Base-by-base conservation (phyloP, 805 yeast genomes). In the Kluyveromyces dobzhanskii region DNA sequence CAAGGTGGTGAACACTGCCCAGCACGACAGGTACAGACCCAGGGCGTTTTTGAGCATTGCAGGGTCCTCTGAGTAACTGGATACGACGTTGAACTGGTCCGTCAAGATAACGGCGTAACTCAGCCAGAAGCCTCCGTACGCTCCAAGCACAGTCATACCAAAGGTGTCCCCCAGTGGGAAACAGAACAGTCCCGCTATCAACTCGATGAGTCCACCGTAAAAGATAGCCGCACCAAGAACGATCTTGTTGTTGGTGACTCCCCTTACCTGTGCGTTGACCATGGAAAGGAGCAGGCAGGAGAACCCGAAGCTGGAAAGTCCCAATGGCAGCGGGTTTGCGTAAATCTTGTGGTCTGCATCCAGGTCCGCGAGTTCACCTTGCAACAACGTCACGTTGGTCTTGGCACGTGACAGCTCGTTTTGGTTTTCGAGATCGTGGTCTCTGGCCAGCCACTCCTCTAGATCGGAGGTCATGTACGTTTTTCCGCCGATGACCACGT, bases 121-220 rank as follows among this genome's bases (percentile, higher is more conserved):
- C 65, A 75, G 69, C 85, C 85, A 78, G 54, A 78, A 78, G 0
- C 80, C 84, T 36, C 80, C 85, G 47, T 50, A 56, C 2, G 56
- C 41, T 8, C 56, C 56, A 9, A 56, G 35, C n/a, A 52, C 46
- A 16, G 76, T 66, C 28, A 76, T 80, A 66, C 81, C 83, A 64
- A 78, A 78, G 14, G 82, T 76, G 59, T 76, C 76, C 48, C 78
- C 83, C 26, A 73, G 62, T 7, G 76, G 71, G 57, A 78, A 65
- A 54, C 78, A 82, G 71, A 80, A 76, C 68, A 78, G 67, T 37
- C 83, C 84, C 10, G 84, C 80, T 37, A 77, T 55, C 37, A 75
- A 58, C 54, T 77, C 82, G 36, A 78, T 67, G 10, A 71, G 57
- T 18, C 84, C 85, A 37, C 83, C 85, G 54, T 76, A 76, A 53